Evolutionary conservation across 768 basidiomycete species (phyloP).

Genomic region (Serpula lacrymans): DNA sequence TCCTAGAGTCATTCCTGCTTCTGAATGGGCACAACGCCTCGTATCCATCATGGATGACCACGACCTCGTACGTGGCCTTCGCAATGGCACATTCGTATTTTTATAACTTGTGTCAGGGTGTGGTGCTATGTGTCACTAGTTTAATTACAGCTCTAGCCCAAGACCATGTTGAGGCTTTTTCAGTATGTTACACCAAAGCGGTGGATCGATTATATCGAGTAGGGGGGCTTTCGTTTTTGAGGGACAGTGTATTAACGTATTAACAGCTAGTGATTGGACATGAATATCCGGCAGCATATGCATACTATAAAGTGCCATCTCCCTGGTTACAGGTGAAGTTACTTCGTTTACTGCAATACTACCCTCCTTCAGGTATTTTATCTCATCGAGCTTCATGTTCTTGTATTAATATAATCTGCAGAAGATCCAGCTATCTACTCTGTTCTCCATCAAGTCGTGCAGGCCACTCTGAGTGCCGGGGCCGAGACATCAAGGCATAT

Average conservation of each 20-base stretch:
- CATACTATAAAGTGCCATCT: slow-evolving; percentile 96
- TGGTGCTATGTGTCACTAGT: slow-evolving; percentile 91
- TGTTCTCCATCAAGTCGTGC: slow-evolving; percentile 78
- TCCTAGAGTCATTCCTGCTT: slow-evolving; percentile 87
- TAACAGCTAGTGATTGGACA: slow-evolving; percentile 83
- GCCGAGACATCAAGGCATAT: slow-evolving; percentile 91
- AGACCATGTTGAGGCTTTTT: slow-evolving; percentile 86
- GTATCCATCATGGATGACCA: slow-evolving; percentile 94
- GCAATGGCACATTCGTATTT: too few species aligned
- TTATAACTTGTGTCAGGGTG: slow-evolving; percentile 55
- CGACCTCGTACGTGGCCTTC: slow-evolving; percentile 60
- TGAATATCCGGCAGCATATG: slow-evolving; percentile 84
- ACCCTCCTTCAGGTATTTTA: slow-evolving; percentile 83
- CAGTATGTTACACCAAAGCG: slow-evolving; percentile 92
- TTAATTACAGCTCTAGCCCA: slow-evolving; percentile 93
- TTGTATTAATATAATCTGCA: slow-evolving; percentile 27
- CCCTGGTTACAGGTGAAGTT: slow-evolving; percentile 98
- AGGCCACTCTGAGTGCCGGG: slow-evolving; percentile 87
- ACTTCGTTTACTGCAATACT: slow-evolving; percentile 89
- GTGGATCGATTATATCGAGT: slow-evolving; percentile 87
- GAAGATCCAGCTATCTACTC: slow-evolving; percentile 81
- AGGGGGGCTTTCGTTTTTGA: slow-evolving; percentile 19
- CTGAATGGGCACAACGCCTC: slow-evolving; percentile 94
- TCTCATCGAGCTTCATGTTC: slow-evolving; percentile 4
- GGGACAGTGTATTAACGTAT: too few species aligned